Evolutionary conservation across 768 basidiomycete species (phyloP).

Genomic region (Suillus subluteus): DNA sequence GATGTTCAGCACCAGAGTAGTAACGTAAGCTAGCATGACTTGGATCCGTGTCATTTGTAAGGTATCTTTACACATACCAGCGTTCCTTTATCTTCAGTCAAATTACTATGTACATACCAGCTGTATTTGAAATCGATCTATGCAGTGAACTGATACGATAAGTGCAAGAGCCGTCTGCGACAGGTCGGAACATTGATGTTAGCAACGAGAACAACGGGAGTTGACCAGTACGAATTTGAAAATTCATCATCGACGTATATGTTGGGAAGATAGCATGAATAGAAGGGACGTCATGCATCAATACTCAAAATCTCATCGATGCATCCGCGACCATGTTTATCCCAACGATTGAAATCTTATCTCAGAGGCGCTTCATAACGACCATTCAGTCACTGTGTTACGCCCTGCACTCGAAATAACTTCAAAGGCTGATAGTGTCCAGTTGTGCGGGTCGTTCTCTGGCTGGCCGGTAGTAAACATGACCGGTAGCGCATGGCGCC

Average conservation of each 20-base stretch:
- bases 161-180: neutral
- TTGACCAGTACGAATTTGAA: neutral
- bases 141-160: neutral
- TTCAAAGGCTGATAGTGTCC: no score
- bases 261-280: neutral
- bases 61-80: neutral
- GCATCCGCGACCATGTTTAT: slow-evolving; percentile 14
- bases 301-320: neutral
- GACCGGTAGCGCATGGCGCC: no score
- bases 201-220: neutral
- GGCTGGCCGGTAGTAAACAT: no score
- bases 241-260: neutral
- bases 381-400: slow-evolving; percentile 8
- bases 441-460: no score
- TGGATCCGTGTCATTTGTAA: neutral
- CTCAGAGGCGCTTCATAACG: slow-evolving; percentile 9
- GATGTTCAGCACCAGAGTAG: neutral
- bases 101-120: neutral
- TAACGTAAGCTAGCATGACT: neutral
- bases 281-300: neutral
- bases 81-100: neutral
- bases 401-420: neutral
- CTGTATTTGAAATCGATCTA: neutral
- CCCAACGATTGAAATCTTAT: neutral
- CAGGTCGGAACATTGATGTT: neutral